Base-by-base conservation (phyloP, 495 filamentous ascomycete genomes). In the Tuber borchii region DNA sequence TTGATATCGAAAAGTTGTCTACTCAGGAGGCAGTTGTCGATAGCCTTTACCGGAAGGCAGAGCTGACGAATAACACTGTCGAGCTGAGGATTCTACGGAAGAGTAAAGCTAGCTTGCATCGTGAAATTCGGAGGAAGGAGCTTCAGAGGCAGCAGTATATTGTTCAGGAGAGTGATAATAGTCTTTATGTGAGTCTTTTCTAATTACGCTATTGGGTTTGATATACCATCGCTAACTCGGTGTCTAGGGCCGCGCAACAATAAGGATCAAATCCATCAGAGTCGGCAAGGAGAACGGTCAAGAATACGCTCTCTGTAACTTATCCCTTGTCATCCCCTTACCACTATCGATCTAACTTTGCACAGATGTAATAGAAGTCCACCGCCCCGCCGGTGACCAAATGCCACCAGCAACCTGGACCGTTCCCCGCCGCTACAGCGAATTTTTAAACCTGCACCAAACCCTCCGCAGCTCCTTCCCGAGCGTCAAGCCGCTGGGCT, bases 141-240 rank as follows among this genome's bases (percentile, higher is more conserved):
- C 87, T 99, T 81, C 96, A 99, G 84, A 88, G 93, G 61, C 94
- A 97, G 84, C 96, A 98, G 83, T 99, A 98, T 80, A 93, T 96
- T 77, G 90, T 97, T 56, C 96, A 99, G 83, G 95, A 98, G 83
- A 97, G 93, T 82, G 96, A 98, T 81, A 99, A 98, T 84, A 97
- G 94, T 83, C 86, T 99, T 61, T 97, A 95, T 83, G 95, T 82
- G 17, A 34, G 80, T 42, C 51, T 48, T 6, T 17, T 71, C 16
- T 37, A 56, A 43, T 48, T 22, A 8, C 40, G 26, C 42, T 12
- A 34, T 31, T 1, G 26, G 16, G 3, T 34, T 65, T 65, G 56
- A 65, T 20, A 70, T 26, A 19, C n/a, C 56, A 39, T 69, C 70
- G 5, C 68, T 78, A 17, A 70, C 40, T 31, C 2, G 17, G 16